These are phyloP conservation scores for Penicillium coprophilum DNA, from an alignment of 495 filamentous ascomycete genomes.

Conservation along the genomic window DNA sequence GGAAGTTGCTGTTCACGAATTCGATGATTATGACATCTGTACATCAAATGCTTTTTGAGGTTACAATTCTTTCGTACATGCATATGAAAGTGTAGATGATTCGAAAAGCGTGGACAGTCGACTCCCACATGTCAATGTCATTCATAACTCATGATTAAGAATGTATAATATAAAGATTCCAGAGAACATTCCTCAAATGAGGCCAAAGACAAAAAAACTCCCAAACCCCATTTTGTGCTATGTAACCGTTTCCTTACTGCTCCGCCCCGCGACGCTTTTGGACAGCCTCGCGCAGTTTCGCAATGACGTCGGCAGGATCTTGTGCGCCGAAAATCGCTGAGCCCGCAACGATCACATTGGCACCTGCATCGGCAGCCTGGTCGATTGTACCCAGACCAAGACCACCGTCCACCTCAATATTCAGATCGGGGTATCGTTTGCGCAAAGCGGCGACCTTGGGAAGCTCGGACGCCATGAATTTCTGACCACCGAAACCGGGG, in stretches of 20 bases:
- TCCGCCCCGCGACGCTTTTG: constrained; percentile 50
- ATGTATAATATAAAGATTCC: constrained; percentile 11
- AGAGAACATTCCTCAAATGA: constrained; percentile 2
- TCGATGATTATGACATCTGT: constrained; percentile 11
- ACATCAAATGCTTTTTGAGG: constrained; percentile 2
- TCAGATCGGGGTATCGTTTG: constrained; percentile 79
- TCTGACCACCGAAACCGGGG: constrained; percentile 96
- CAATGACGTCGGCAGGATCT: constrained; percentile 83
- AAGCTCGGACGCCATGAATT: constrained; percentile 93
- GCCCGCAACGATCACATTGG: constrained; percentile 98
- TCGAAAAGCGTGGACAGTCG: constrained; percentile 4
- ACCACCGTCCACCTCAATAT: constrained; percentile 97
- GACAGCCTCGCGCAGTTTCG: constrained; percentile 73
- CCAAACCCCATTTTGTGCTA: constrained; percentile 25
- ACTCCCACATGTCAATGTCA: constrained; percentile 19
- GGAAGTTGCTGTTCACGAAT: constrained; percentile 11
- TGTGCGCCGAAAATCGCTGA: constrained; percentile 92
- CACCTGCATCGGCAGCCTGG: constrained; percentile 90
- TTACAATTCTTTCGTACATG: neutral
- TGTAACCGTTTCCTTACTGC: neutral
- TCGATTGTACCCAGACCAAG: constrained; percentile 86
- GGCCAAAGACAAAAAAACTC: constrained; percentile 20
- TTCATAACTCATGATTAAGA: constrained; percentile 28
- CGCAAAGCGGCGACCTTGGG: constrained; percentile 88
- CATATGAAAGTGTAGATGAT: constrained; percentile 7